These are phyloP conservation scores for Beauveria australis DNA, from an alignment of 2,329 filamentous ascomycete species.

Conservation along the genomic window DNA sequence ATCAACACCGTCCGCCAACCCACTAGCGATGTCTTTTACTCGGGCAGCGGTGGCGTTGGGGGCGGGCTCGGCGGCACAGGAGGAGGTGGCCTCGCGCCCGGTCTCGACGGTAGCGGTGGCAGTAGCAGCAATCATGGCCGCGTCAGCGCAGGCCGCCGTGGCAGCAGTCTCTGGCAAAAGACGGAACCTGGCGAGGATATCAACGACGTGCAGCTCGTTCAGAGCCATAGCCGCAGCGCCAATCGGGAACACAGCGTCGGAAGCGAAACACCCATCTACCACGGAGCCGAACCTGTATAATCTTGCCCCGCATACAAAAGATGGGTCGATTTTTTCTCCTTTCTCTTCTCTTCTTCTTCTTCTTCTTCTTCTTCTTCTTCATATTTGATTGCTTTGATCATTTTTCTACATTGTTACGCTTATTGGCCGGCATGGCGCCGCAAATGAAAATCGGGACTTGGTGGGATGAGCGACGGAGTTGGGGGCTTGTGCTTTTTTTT, in stretches of 20 bases:
- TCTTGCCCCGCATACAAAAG: neutral
- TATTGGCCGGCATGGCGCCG: neutral
- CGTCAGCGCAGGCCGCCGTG: neutral
- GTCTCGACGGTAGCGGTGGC: neutral
- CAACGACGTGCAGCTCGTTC: neutral
- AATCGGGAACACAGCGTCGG: neutral
- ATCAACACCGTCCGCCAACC: conserved; percentile 20
- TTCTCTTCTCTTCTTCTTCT: neutral
- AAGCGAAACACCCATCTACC: conserved; percentile 3
- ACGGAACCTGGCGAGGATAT: neutral
- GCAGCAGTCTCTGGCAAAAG: conserved; percentile 2
- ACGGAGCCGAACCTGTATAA: neutral
- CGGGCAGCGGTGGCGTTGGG: neutral
- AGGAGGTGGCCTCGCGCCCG: too few relatives aligned
- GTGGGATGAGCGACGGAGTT: neutral
- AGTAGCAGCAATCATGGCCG: neutral
- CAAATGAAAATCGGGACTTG: neutral
- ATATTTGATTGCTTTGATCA: too few relatives aligned
- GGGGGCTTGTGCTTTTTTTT: neutral
- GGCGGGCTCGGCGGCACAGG: neutral
- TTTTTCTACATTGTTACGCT: neutral
- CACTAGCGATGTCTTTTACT: conserved; percentile 4
- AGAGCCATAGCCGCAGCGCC: neutral
- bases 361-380: neutral
- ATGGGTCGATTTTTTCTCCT: neutral